Base-by-base conservation (phyloP, 148 eudicot species). In the Gaultheria prostrata region DNA sequence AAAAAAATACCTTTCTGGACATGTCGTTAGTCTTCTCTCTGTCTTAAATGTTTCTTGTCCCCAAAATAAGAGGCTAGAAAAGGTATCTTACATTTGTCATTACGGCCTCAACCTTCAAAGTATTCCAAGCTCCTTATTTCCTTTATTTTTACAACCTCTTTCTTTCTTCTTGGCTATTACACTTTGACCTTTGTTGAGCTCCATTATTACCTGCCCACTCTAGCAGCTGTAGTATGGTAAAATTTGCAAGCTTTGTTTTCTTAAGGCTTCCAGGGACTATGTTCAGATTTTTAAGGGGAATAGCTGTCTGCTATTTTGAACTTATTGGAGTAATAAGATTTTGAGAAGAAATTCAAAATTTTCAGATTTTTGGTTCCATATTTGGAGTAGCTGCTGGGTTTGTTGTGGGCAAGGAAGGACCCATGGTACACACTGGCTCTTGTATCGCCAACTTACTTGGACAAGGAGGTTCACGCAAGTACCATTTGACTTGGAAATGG, bases 371-470 rank as follows among this genome's bases (percentile, higher is more conserved):
- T 76, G 96, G 98, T 67, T 94, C 98, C 26, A 85, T 93, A 54
- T 86, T 93, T 75, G 95, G 95, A 50, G 95, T 92, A 80, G 85
- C 98, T 72, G 95, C 91, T 80, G 98, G 98, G 84, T 93, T 94
- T 88, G 94, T 93, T 61, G 94, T 92, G 56, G 98, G 98, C 18
- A 94, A 94, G 84, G 96, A 94, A 84, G 98, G 98, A 61, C 98
- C 98, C 5, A 91, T 94, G 96, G 98, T 94, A 21, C 98, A 94
- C 85, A 94, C 98, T 76, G 98, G 98, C 78, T 88, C 98, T 10
- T 94, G 98, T 84, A 89, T 94, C 35, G 98, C 96, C 69, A 88
- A 87, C 77, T 85, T 94, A 30, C 94, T 94, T 78, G 95, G 96
- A 15, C 95, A 94, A 77, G 98, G 98, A 82, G 98, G 98, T 46